Base-by-base conservation (phyloP, 2,329 filamentous ascomycete genomes). In the Colletotrichum echinochloae region DNA sequence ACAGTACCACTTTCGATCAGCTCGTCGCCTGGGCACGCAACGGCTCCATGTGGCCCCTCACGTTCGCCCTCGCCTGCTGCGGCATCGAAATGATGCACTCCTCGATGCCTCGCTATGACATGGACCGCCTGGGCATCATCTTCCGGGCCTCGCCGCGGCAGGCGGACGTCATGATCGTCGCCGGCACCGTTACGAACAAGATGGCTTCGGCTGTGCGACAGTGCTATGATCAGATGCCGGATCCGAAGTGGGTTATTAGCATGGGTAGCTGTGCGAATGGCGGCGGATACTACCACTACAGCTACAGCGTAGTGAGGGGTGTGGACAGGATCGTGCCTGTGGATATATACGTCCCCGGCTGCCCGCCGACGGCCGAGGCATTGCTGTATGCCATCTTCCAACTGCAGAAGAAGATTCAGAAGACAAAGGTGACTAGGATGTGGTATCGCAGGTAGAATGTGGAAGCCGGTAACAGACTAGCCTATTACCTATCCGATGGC, bases 201-300 rank as follows among this genome's bases (percentile, higher is more conserved):
- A 97, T 97, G 94, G 94, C 94, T 0, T 94, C 94, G 2, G 94
- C 94, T 41, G 85, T 97, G 78, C 88, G 94, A 81, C 93, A 96
- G 83, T 91, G 96, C 72, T 97, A 97, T 84, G 94, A 97, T 81
- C 94, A 97, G 86, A 97, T 97, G 94, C 94, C 94, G 35, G 94
- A 97, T 37, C 94, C 94, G n/a, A 88, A 92, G 78, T 97, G 94
- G 94, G 94, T 95, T 76, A 81, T 89, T 77, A 92, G 90, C 76
- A 95, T 95, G 93, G 93, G 93, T 16, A 93, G 90, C 77, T 95
- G 93, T 80, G 93, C 93, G 71, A 95, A 95, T 81, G 93, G 93
- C 61, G 93, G 93, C 72, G 93, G 93, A 63, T 95, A 95, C 84
- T 95, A 95, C 81, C 93, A 95, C 82, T 95, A 95, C 84, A 92